Base-by-base conservation (phyloP, 371 early-diverging fungal genomes). In the Polyrhizophydium stewartii region DNA sequence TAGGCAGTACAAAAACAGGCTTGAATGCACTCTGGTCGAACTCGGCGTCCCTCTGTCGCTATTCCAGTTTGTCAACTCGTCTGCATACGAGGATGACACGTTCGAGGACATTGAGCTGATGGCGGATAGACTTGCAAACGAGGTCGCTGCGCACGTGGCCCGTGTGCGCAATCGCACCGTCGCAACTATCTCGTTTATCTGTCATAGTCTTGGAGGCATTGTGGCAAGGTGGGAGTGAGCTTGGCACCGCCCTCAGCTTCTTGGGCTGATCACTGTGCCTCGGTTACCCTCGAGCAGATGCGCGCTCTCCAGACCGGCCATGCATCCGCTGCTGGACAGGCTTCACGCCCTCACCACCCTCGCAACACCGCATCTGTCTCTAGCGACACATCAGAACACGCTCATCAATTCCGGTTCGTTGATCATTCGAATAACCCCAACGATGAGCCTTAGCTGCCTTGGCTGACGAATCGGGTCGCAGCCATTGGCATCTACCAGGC, bases 131-230 rank as follows among this genome's bases (percentile, higher is more conserved):
- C 55, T 72, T 27, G 68, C 55, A 1, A 32, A 35, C 5, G 72
- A 72, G 33, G 62, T 72, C 22, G 6, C 51, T 6, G 40, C 52
- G 12, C 61, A 45, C 31, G 59, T 72, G 32, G 55, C 58, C 0
- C 38, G 16, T 28, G 28, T 3, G 10, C 49, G 16, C 7, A 28
- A 47, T 3, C 49, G 28, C 7, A 3, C 3, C 25, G 10, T 47
- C 22, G 10, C 3, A 28, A 47, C 25, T 16, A 47, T 47, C 16
- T 47, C 49, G 49, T 72, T 72, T 62, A 64, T 72, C 1, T 72
- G 72, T 45, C 72, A 72, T 40, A 61, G 62, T 32, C 59, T 72
- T 1, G 72, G 72, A 17, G 72, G 72, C 33, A 25, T 72, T 16
- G 66, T 72, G 27, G 64, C 69, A 28, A 47, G 66, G 47, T 35